These are phyloP conservation scores for Yamadazyma oceani DNA, from an alignment of 1,139 yeast species.

Conservation along the genomic window DNA sequence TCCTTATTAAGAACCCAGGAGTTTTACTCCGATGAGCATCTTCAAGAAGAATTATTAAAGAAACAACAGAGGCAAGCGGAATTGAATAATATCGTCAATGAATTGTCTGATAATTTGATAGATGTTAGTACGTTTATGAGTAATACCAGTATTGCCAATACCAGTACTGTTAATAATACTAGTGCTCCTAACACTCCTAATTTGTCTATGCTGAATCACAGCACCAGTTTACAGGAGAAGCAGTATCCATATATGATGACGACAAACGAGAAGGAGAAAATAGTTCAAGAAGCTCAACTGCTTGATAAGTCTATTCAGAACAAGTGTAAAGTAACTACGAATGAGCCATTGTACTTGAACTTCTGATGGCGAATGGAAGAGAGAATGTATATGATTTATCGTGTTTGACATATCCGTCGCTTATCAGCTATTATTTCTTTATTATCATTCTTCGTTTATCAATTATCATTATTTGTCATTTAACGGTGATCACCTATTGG, in stretches of 20 bases:
- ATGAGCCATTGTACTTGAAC: slow-evolving; percentile 31
- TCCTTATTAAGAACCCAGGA: slow-evolving; percentile 36
- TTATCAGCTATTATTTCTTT: neutral
- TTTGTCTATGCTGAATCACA: slow-evolving; percentile 5
- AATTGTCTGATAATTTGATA: slow-evolving; percentile 43
- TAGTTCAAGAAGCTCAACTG: slow-evolving; percentile 20
- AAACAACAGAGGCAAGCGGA: slow-evolving; percentile 48
- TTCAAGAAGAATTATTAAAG: slow-evolving; percentile 40
- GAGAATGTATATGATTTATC: neutral
- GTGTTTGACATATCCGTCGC: neutral
- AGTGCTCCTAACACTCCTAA: slow-evolving; percentile 12
- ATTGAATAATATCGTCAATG: slow-evolving; percentile 42
- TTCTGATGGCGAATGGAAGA: slow-evolving; percentile 18
- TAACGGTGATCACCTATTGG: too few species aligned
- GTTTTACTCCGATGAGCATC: slow-evolving; percentile 32
- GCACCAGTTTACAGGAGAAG: slow-evolving; percentile 7
- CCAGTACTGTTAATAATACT: slow-evolving; percentile 11
- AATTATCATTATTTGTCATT: too few species aligned
- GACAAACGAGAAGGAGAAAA: slow-evolving; percentile 22
- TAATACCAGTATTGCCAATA: slow-evolving; percentile 15
- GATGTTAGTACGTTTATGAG: slow-evolving; percentile 44
- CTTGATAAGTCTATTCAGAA: slow-evolving; percentile 22
- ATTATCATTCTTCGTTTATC: too few species aligned
- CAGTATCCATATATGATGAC: slow-evolving; percentile 19
- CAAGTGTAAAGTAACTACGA: slow-evolving; percentile 22